Conservation (phyloP, 306 rosid species). For the Quercus agrifolia region DNA sequence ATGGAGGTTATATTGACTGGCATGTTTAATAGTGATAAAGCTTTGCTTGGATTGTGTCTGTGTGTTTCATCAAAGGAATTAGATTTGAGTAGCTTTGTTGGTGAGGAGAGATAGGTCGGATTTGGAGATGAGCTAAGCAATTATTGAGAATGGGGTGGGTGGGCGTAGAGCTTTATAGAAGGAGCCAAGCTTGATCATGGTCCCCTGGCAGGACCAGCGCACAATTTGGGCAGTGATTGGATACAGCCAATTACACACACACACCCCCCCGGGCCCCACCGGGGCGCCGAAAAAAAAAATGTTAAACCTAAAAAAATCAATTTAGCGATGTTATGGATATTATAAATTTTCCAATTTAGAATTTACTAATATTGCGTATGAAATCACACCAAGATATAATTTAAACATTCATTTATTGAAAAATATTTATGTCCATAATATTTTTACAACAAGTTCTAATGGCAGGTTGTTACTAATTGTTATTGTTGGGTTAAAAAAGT, state of each 20-base stretch:
- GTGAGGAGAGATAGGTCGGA: neutral
- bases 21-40: slow-evolving; percentile 7
- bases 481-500: too few relatives aligned
- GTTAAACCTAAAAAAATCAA: too few relatives aligned
- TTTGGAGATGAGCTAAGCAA: neutral
- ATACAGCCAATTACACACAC: too few relatives aligned
- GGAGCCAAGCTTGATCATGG: neutral
- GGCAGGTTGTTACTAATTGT: accelerated
- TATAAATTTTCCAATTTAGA: too few relatives aligned
- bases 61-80: neutral
- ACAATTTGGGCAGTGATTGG: too few relatives aligned
- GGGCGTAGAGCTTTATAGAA: neutral
- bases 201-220: neutral
- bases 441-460: accelerated
- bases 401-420: too few relatives aligned
- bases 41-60: neutral
- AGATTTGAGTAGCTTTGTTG: neutral
- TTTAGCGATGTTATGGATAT: too few relatives aligned
- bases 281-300: too few relatives aligned
- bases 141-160: too few relatives aligned
- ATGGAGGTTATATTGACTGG: slow-evolving; percentile 56
- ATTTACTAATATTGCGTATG: too few relatives aligned
- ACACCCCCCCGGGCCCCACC: too few relatives aligned
- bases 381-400: too few relatives aligned
- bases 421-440: accelerated